Evolutionary conservation across 2,329 filamentous ascomycete genomes (phyloP).

Genomic region (Cladosporium sp.): DNA sequence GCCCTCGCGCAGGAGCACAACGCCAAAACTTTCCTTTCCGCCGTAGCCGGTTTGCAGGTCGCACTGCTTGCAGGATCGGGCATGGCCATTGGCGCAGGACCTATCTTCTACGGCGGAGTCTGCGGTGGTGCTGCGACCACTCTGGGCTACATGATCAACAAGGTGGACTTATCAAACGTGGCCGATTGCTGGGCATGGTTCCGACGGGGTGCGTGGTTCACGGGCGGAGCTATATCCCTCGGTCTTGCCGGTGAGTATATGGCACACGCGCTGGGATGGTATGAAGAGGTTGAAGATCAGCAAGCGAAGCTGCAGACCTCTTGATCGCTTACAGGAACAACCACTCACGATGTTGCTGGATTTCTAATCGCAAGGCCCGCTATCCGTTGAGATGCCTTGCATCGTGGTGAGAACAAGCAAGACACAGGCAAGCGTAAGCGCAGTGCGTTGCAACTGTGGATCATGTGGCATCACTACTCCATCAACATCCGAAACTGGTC

Average conservation of each 20-base stretch:
- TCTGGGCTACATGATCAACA: constrained; percentile 55
- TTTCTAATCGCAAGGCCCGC: neutral
- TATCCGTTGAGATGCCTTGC: neutral
- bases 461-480: constrained; percentile 3
- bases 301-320: neutral
- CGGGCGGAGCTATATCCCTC: constrained; percentile 54
- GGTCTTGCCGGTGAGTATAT: constrained; percentile 54
- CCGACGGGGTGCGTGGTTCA: constrained; percentile 57
- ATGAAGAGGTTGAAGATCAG: constrained; percentile 3
- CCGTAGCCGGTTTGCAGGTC: constrained; percentile 65
- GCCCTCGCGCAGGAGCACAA: constrained; percentile 72
- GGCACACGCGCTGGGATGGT: constrained; percentile 16
- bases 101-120: constrained; percentile 54
- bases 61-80: constrained; percentile 67
- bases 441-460: constrained; percentile 3
- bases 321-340: neutral
- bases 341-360: neutral
- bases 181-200: constrained; percentile 63
- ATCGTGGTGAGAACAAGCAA: neutral
- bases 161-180: constrained; percentile 53
- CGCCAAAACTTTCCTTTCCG: constrained; percentile 70
- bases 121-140: constrained; percentile 54
- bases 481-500: neutral
- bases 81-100: constrained; percentile 54
- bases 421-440: neutral